These are phyloP conservation scores for Nematocida ausubeli DNA, from an alignment of 371 early-diverging fungal species.

Conservation along the genomic window DNA sequence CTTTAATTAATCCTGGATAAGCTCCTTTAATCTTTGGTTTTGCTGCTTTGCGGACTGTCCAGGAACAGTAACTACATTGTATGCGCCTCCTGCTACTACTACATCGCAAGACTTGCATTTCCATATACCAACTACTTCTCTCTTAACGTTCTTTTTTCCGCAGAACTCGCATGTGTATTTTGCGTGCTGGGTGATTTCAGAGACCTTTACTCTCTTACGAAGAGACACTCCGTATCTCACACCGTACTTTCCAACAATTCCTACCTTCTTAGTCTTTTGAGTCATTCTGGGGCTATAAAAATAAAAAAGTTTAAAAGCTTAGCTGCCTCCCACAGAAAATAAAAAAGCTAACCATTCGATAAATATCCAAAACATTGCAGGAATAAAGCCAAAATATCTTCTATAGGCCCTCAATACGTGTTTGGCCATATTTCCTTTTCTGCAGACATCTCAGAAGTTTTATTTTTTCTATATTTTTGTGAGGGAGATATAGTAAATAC, in stretches of 20 bases:
- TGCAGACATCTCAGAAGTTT: too few species aligned
- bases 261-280: conserved; percentile 98
- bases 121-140: conserved; percentile 97
- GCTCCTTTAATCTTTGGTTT: conserved; percentile 52
- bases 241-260: conserved; percentile 99
- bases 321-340: neutral
- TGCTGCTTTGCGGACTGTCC: conserved; percentile 61
- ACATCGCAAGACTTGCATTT: conserved; percentile 92
- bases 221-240: conserved; percentile 99
- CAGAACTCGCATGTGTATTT: conserved; percentile 98
- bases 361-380: too few species aligned
- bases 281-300: conserved; percentile 57
- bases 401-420: too few species aligned
- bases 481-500: too few species aligned
- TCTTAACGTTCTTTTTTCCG: conserved; percentile 91
- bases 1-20: conserved; percentile 28
- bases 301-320: conserved; percentile 26
- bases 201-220: conserved; percentile 97
- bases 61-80: conserved; percentile 73
- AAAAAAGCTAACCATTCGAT: neutral
- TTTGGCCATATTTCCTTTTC: too few species aligned
- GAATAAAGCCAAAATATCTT: too few species aligned
- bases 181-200: conserved; percentile 97
- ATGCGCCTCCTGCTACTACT: conserved; percentile 95
- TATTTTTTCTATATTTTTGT: too few species aligned